Evolutionary conservation across 2,329 filamentous ascomycete species (phyloP).

Genomic region (Geoglossum cookeanum): DNA sequence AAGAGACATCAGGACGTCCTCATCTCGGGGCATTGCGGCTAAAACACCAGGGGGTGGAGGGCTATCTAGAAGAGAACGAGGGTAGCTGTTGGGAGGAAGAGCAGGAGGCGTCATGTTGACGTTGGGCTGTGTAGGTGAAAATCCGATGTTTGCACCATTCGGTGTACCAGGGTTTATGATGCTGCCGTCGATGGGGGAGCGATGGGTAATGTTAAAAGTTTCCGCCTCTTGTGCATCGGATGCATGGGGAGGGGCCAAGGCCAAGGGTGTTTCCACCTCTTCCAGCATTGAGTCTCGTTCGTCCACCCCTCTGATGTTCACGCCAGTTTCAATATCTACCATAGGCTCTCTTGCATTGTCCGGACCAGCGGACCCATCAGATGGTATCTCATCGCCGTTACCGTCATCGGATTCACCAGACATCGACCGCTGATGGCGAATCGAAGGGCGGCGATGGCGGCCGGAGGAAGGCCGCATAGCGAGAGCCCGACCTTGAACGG

Average conservation of each 20-base stretch:
- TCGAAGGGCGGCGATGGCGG: constrained; percentile 56
- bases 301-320: constrained; percentile 76
- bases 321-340: constrained; percentile 58
- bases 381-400: constrained; percentile 62
- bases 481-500: constrained; percentile 35
- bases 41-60: constrained; percentile 52
- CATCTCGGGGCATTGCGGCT: constrained; percentile 85
- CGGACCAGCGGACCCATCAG: constrained; percentile 57
- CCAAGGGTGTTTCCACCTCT: constrained; percentile 46
- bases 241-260: constrained; percentile 56
- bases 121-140: constrained; percentile 53
- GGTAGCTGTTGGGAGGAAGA: constrained; percentile 49
- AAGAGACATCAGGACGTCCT: constrained; percentile 94
- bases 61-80: constrained; percentile 62
- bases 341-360: constrained; percentile 57
- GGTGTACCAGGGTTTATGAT: constrained; percentile 53
- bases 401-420: constrained; percentile 79
- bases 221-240: constrained; percentile 76
- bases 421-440: constrained; percentile 70
- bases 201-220: constrained; percentile 86
- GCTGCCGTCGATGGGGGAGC: constrained; percentile 66
- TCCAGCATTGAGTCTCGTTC: constrained; percentile 65
- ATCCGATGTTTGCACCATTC: constrained; percentile 45
- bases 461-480: constrained; percentile 35
- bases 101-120: constrained; percentile 58